phyloP scores from a whole-genome alignment of 352 stramenopile genomes.

The Phytopythium kandeliae region DNA sequence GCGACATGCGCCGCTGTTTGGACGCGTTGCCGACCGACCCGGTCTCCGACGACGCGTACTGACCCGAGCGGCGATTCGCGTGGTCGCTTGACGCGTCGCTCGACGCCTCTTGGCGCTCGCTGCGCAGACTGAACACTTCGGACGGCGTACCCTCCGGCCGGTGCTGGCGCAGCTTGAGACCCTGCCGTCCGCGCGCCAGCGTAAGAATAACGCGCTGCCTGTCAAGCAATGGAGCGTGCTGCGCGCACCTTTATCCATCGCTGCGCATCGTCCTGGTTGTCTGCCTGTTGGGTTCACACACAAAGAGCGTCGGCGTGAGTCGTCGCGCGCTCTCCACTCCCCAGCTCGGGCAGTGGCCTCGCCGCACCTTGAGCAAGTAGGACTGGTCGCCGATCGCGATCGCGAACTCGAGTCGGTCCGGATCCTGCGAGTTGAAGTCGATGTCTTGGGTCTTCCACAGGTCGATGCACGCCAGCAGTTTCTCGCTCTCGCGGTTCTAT shows the following conservation, averaged over 20 bases:
- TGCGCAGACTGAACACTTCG: slow-evolving; percentile 77
- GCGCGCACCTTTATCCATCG: slow-evolving; percentile 45
- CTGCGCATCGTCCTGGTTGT: slow-evolving; percentile 58
- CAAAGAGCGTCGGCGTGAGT: background rate
- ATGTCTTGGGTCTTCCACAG: slow-evolving; percentile 83
- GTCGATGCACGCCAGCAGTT: slow-evolving; percentile 85
- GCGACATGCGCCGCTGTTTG: slow-evolving; percentile 27
- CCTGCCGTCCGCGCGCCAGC: slow-evolving; percentile 21
- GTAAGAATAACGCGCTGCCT: background rate
- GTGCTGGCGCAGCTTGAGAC: slow-evolving; percentile 60
- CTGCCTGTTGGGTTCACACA: slow-evolving; percentile 25
- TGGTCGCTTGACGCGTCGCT: slow-evolving; percentile 63
- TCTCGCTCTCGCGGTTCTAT: slow-evolving; percentile 80
- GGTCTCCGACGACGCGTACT: slow-evolving; percentile 59
- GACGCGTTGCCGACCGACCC: slow-evolving; percentile 38
- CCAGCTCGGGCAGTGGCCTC: background rate
- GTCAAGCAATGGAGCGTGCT: background rate
- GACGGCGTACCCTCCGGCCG: slow-evolving; percentile 68
- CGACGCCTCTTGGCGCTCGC: slow-evolving; percentile 75
- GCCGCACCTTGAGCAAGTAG: slow-evolving; percentile 67
- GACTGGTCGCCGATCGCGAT: slow-evolving; percentile 85
- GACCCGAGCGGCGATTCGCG: slow-evolving; percentile 7
- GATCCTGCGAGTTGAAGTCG: slow-evolving; percentile 51
- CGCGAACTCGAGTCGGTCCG: slow-evolving; percentile 67
- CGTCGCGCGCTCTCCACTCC: background rate